A percentile compares a stretch with the other conserved stretches of the same genome.
Evolutionary conservation across 1,139 yeast species (phyloP).

Genomic region (Magnusiomyces sp.): DNA sequence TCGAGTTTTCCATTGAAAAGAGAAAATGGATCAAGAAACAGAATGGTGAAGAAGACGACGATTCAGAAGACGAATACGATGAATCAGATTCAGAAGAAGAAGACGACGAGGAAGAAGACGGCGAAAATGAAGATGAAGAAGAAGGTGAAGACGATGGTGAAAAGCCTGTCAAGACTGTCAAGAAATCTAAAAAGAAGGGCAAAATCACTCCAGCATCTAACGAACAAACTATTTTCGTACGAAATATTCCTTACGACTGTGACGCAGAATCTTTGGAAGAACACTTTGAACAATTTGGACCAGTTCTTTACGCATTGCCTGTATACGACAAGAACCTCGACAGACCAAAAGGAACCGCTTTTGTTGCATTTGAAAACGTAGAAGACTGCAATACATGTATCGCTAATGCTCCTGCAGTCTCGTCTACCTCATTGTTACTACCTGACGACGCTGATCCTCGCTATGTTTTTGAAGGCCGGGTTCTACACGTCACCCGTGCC

Average conservation of each 20-base stretch:
- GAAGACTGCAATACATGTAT: conserved; percentile 63
- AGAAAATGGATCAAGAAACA: conserved; percentile 58
- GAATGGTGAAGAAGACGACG: conserved; percentile 35
- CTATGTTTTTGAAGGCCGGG: conserved; percentile 89
- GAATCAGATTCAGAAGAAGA: conserved; percentile 27
- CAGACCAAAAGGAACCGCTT: conserved; percentile 88
- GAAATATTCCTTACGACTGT: conserved; percentile 93
- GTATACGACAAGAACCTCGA: conserved; percentile 83
- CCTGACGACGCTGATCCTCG: conserved; percentile 88
- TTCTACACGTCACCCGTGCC: conserved; percentile 72
- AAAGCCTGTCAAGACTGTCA: conserved; percentile 16
- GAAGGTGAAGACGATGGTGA: conserved; percentile 24
- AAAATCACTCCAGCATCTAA: conserved; percentile 25
- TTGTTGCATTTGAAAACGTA: conserved; percentile 69
- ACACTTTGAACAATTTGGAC: conserved; percentile 75
- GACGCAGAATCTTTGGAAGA: conserved; percentile 66
- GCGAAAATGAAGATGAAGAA: conserved; percentile 23
- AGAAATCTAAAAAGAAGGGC: conserved; percentile 21
- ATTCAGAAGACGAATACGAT: conserved; percentile 33
- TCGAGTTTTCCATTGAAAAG: conserved; percentile 87
- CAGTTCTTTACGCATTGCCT: conserved; percentile 86
- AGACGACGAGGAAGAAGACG: conserved; percentile 26
- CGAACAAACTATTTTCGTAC: conserved; percentile 51
- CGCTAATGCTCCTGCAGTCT: conserved; percentile 67
- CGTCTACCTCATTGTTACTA: conserved; percentile 68